Percentiles rank a stretch among this genome's conserved stretches.
Conservation (phyloP, 1,284 basidiomycete genomes). For the Ganoderma leucocontextum region DNA sequence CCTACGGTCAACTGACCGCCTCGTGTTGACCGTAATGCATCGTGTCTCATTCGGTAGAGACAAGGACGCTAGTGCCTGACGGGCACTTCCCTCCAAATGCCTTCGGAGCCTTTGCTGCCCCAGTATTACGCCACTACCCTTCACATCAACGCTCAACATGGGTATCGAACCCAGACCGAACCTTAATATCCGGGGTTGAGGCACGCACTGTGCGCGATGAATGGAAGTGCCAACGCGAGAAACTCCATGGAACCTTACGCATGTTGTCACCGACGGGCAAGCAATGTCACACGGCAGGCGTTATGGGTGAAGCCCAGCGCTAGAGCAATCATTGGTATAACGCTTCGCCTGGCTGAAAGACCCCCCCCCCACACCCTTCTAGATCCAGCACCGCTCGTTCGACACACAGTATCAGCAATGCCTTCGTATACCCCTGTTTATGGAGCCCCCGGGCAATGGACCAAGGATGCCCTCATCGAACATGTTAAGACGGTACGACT, state of each 20-base stretch:
- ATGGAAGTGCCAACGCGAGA: not conserved
- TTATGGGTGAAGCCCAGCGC: not conserved
- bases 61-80: not conserved
- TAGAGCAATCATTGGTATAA: not conserved
- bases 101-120: not conserved
- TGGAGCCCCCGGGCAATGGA: conserved; percentile 7
- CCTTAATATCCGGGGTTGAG: conserved; percentile 1
- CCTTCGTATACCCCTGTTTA: conserved; percentile 7
- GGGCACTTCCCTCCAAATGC: not conserved
- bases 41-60: not conserved
- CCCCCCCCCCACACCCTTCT: not conserved
- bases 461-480: conserved; percentile 11
- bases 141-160: not conserved
- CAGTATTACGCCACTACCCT: not conserved
- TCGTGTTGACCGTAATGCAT: not conserved
- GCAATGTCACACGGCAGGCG: not conserved
- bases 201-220: not conserved
- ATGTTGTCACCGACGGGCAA: not conserved
- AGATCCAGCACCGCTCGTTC: not conserved
- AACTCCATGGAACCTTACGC: not conserved
- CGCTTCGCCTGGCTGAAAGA: not conserved
- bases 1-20: not conserved
- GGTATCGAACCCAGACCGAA: not conserved
- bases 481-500: conserved; percentile 15
- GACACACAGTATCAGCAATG: not conserved